Evolutionary conservation across 1,284 basidiomycete species (phyloP).

Genomic region (Ganoderma leucocontextum): DNA sequence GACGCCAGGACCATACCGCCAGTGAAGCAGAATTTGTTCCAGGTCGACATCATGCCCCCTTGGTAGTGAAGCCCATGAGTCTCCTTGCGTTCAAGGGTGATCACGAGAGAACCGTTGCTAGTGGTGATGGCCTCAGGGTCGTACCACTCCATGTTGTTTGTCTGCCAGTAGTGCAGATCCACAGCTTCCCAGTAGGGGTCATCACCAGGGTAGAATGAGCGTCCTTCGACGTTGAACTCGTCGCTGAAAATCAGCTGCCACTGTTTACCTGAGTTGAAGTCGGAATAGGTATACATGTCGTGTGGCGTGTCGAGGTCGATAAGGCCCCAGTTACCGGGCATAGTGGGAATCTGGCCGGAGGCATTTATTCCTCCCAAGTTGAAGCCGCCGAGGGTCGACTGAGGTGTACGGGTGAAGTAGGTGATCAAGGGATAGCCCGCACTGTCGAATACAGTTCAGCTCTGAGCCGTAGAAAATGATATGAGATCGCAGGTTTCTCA

Average conservation of each 20-base stretch:
- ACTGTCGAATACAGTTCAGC: conserved; percentile 45
- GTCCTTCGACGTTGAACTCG: conserved; percentile 86
- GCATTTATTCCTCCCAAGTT: conserved; percentile 87
- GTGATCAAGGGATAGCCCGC: conserved; percentile 86
- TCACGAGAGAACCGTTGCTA: conserved; percentile 77
- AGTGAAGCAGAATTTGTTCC: conserved; percentile 97
- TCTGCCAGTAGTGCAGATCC: conserved; percentile 74
- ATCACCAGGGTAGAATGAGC: conserved; percentile 79
- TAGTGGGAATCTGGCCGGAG: conserved; percentile 74
- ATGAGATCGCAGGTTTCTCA: conserved; percentile 46
- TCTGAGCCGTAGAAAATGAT: background rate
- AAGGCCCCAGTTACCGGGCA: conserved; percentile 72
- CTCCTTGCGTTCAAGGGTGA: conserved; percentile 74
- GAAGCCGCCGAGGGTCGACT: conserved; percentile 70
- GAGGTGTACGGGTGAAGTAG: conserved; percentile 62
- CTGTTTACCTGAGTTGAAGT: conserved; percentile 57
- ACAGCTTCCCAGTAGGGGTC: conserved; percentile 76
- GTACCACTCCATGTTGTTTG: conserved; percentile 73
- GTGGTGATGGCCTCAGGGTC: conserved; percentile 88
- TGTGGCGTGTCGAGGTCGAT: conserved; percentile 83
- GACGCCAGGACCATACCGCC: conserved; percentile 79
- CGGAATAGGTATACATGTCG: conserved; percentile 64
- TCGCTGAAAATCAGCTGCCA: conserved; percentile 86
- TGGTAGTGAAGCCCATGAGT: conserved; percentile 82
- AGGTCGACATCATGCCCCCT: conserved; percentile 75